Evolutionary conservation across 2,329 filamentous ascomycete genomes (phyloP).

Genomic region (Colletotrichum sp.): DNA sequence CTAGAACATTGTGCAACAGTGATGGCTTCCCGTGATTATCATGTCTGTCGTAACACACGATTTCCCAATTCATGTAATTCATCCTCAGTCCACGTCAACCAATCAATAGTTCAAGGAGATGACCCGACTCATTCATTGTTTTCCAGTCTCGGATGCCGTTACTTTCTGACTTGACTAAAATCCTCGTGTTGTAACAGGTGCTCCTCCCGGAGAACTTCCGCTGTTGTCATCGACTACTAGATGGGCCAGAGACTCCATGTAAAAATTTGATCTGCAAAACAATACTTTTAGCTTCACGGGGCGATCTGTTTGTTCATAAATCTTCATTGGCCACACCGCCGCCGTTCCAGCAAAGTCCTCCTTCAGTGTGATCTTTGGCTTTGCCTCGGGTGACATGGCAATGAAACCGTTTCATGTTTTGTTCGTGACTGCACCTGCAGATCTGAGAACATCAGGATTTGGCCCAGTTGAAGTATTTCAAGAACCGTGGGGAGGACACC

Average conservation of each 20-base stretch:
- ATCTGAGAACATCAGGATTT: not conserved
- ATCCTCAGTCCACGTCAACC: not conserved
- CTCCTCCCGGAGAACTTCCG: not conserved
- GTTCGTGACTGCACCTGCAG: not conserved
- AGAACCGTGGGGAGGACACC: not conserved
- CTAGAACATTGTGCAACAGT: not conserved
- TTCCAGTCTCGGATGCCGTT: not conserved
- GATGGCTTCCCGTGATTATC: not conserved
- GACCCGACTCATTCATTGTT: not conserved
- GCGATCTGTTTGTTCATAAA: not conserved
- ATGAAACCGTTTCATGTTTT: not conserved
- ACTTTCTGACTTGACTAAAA: not conserved
- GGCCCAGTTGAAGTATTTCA: not conserved
- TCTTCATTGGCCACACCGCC: not conserved
- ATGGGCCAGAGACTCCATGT: not conserved
- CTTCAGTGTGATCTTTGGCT: not conserved
- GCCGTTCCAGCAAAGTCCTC: not conserved
- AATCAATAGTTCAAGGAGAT: not conserved
- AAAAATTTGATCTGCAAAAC: not conserved
- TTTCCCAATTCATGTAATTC: rapidly evolving
- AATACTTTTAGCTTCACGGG: not conserved
- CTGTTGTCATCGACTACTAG: not conserved
- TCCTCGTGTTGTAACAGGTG: not conserved
- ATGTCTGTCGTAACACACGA: not conserved
- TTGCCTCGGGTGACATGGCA: not conserved